Percentiles rank a stretch among this genome's conserved stretches.
Conservation (phyloP, 1,139 yeast species). For the Ogataea hybrid region DNA sequence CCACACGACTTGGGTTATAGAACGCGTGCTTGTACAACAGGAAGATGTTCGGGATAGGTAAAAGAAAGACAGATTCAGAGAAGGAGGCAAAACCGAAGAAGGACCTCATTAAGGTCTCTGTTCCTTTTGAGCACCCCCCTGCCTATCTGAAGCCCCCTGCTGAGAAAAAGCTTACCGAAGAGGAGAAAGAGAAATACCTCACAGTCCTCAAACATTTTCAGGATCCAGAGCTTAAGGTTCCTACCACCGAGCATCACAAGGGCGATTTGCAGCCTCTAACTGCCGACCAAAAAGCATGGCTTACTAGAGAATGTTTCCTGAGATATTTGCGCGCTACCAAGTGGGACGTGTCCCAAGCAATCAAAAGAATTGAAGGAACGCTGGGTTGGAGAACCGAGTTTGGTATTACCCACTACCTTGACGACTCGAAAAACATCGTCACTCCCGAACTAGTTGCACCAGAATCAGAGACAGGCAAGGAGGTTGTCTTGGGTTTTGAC, state of each 20-base stretch:
- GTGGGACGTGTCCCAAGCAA: constrained; percentile 74
- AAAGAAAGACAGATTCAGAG: constrained; percentile 32
- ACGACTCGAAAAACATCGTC: constrained; percentile 35
- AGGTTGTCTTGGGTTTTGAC: constrained; percentile 85
- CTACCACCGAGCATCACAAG: constrained; percentile 36
- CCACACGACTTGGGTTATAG: background rate
- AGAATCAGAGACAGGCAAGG: constrained; percentile 87
- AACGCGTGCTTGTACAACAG: background rate
- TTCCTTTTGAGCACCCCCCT: constrained; percentile 56
- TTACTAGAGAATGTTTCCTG: constrained; percentile 83
- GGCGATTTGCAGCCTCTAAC: constrained; percentile 38
- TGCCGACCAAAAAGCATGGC: constrained; percentile 79
- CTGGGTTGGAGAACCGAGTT: constrained; percentile 90
- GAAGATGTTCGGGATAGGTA: constrained; percentile 32
- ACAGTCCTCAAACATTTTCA: constrained; percentile 60
- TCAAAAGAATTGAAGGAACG: constrained; percentile 70
- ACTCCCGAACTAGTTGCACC: constrained; percentile 61
- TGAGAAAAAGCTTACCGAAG: constrained; percentile 45
- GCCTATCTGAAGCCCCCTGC: constrained; percentile 49
- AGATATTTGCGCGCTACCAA: constrained; percentile 89
- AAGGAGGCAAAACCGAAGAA: constrained; percentile 12
- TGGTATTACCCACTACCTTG: constrained; percentile 50
- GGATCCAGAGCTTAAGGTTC: constrained; percentile 34
- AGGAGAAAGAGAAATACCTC: constrained; percentile 57
- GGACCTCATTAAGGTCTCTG: constrained; percentile 21